Evolutionary conservation across 257 asterid genomes (phyloP).

Genomic region (Rehmannia glutinosa): DNA sequence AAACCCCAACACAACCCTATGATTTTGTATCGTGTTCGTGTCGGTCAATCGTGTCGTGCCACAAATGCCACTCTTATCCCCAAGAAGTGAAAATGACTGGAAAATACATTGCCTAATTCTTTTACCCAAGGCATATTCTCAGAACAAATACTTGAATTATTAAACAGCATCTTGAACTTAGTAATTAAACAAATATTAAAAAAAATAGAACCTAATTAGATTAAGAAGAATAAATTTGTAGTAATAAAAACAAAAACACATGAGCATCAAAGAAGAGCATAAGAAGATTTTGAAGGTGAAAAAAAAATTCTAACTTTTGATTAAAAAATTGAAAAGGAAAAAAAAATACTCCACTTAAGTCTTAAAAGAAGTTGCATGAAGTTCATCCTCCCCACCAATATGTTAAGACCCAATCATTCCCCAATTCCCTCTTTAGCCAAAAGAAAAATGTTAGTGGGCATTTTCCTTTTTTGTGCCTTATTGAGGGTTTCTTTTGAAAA

Average conservation of each 20-base stretch:
- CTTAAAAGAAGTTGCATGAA: constrained; percentile 30
- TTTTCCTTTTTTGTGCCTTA: constrained; percentile 46
- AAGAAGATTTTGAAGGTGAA: background rate
- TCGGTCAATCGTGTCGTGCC: too few species aligned
- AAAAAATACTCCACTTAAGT: constrained; percentile 18
- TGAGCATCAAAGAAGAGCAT: constrained; percentile 10
- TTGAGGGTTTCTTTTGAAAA: constrained; percentile 18
- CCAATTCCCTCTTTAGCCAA: constrained; percentile 30
- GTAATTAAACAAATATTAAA: background rate
- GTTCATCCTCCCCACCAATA: constrained; percentile 43
- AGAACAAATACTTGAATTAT: constrained; percentile 11
- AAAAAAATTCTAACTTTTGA: constrained; percentile 15
- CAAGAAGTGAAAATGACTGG: background rate
- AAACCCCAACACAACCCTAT: too few species aligned
- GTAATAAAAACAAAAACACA: constrained; percentile 10
- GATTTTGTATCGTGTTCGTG: too few species aligned
- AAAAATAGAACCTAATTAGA: background rate
- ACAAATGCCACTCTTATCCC: background rate
- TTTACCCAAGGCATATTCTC: constrained; percentile 24
- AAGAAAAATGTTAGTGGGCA: constrained; percentile 71
- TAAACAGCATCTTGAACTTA: constrained; percentile 14
- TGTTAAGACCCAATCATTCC: constrained; percentile 46
- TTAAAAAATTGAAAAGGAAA: constrained; percentile 16
- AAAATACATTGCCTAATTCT: too few species aligned
- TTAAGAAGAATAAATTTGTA: constrained; percentile 26